Evolutionary conservation across 495 filamentous ascomycete species (phyloP), one percentile per base, ranked within the genome.

Genomic region (Filosporella fistucella): DNA sequence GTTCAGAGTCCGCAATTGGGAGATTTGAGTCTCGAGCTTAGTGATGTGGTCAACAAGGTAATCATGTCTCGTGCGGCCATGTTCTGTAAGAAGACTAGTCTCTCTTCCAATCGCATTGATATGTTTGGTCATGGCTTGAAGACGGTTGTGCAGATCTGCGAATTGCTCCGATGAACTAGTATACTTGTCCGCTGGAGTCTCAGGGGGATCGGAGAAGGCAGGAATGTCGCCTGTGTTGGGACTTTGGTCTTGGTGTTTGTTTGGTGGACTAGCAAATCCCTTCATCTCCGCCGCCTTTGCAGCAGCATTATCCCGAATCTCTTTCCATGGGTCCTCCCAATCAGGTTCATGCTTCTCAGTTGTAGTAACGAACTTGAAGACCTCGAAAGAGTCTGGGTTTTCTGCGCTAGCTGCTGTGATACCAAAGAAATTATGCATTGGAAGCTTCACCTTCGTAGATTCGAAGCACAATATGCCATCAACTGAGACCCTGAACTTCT

Each of bases 341-440:
- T 60, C 54, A 28, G 54, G 49, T 2, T 46, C 35, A 25, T 48
- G 50, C 2, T 18, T 67, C 33, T 75, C 69, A 12, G 72, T 78
- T 59, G 81, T 75, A 28, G 91, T 73, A 29, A 86, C 68, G 57
- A 97, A 79, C 56, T 91, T 95, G 73, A 89, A 91, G 51, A 93
- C 64, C 66, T 98, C 93, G 62, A 95, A 95, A 22, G 89, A 94
- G 63, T 98, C 93, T 0, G 93, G 88, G 54, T 78, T 90, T 49
- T 96, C 90, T 22, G 89, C 88, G 7, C 88, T 89, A 3, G 85
- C 86, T 25, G 91, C 93, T 2, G 86, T 85, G 52, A 98, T 68
- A 59, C 93, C 93, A 49, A 95, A 88, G 63, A 78, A 79, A 67
- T 97, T 94, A 56, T 85, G 86, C 6, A 74, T 60, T 8, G 93